Percentiles rank a stretch among this genome's conserved stretches.
Conservation (phyloP, 345 rosid species). For the Moringa oleifera region DNA sequence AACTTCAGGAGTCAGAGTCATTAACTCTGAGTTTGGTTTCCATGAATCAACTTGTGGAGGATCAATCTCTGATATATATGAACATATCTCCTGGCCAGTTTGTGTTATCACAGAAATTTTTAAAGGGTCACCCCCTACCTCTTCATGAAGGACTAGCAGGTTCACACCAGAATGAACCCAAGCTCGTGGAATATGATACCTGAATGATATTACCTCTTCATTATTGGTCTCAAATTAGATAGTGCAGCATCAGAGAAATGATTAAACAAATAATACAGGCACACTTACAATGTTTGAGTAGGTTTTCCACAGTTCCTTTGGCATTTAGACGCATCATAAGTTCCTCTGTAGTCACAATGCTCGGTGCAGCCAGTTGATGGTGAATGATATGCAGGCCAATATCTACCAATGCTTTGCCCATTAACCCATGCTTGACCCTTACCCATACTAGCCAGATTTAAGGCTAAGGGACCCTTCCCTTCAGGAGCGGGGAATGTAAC, state of each 20-base stretch:
- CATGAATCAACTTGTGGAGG: conserved; percentile 47
- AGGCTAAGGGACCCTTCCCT: conserved; percentile 26
- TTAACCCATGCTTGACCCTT: conserved; percentile 34
- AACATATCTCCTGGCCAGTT: conserved; percentile 47
- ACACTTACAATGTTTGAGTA: conserved; percentile 52
- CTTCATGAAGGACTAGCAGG: conserved; percentile 55
- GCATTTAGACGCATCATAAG: conserved; percentile 26
- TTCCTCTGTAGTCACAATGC: conserved; percentile 33
- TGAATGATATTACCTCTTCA: conserved; percentile 16
- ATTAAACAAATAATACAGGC: not conserved
- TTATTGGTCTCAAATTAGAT: not conserved
- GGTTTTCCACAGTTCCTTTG: conserved; percentile 50
- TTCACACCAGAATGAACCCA: conserved; percentile 52
- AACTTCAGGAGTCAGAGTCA: conserved; percentile 34
- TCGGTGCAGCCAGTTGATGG: conserved; percentile 31
- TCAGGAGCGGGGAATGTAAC: conserved; percentile 13
- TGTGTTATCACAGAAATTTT: conserved; percentile 36
- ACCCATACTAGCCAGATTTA: conserved; percentile 28
- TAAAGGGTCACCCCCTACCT: conserved; percentile 57
- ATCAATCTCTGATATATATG: conserved; percentile 44
- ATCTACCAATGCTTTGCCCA: conserved; percentile 35
- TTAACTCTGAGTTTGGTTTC: conserved; percentile 29
- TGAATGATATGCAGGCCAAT: conserved; percentile 31
- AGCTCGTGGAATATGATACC: conserved; percentile 54
- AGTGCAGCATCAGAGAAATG: too few relatives aligned